Evolutionary conservation across 148 eudicot genomes (phyloP).

Genomic region (Cornus florida): DNA sequence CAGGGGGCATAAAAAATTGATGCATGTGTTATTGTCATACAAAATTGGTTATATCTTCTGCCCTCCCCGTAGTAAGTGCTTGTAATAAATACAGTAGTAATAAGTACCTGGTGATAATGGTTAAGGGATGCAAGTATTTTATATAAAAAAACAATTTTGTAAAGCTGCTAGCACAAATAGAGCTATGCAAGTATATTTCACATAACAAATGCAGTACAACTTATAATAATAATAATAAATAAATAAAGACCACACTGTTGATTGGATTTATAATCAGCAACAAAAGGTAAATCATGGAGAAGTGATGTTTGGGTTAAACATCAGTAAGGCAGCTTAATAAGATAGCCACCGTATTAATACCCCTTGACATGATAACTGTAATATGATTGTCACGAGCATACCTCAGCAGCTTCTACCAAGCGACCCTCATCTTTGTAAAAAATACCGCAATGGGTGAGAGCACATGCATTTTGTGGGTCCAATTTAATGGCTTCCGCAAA

Average conservation of each 20-base stretch:
- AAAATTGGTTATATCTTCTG: not conserved
- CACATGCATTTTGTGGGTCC: slow-evolving; percentile 93
- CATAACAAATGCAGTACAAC: not conserved
- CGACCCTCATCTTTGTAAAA: slow-evolving; percentile 93
- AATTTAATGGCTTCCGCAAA: slow-evolving; percentile 75
- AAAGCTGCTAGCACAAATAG: not conserved
- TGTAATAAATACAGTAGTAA: not conserved
- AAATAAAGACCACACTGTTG: not conserved
- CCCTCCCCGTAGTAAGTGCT: not conserved
- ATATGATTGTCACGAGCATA: slow-evolving; percentile 22
- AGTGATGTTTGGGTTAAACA: not conserved
- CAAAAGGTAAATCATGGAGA: not conserved
- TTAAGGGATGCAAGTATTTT: not conserved
- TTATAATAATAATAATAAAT: not conserved
- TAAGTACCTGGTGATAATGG: not conserved
- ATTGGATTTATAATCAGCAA: not conserved
- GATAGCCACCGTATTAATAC: not conserved
- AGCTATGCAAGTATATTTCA: not conserved
- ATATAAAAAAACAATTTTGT: not conserved
- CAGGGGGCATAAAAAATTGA: not conserved
- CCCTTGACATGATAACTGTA: not conserved
- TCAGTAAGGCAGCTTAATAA: not conserved
- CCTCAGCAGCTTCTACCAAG: slow-evolving; percentile 95
- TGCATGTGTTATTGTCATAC: not conserved
- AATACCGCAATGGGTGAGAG: slow-evolving; percentile 90